These are phyloP conservation scores for Tricladium varicosporioides DNA, from an alignment of 2,329 filamentous ascomycete genomes.

Conservation along the genomic window DNA sequence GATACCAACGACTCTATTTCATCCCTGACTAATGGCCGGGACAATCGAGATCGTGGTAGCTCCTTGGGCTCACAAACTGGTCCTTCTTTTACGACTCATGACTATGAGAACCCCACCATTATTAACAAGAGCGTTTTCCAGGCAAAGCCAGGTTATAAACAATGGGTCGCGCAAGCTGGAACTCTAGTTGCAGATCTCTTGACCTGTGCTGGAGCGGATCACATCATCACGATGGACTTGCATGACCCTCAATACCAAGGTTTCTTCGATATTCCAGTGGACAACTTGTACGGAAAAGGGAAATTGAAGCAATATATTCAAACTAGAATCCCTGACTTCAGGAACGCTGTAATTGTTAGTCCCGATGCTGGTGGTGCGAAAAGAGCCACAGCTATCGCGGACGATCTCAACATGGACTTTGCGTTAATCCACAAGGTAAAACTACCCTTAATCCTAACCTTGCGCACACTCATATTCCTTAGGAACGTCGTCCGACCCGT, in stretches of 20 bases:
- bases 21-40: conserved; percentile 29
- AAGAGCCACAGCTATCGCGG: conserved; percentile 90
- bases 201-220: conserved; percentile 92
- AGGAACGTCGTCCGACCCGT: conserved; percentile 86
- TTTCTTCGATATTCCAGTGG: conserved; percentile 97
- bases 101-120: conserved; percentile 58
- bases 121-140: conserved; percentile 61
- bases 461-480: conserved; percentile 35
- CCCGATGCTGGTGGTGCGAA: conserved; percentile 97
- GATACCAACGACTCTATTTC: conserved; percentile 41
- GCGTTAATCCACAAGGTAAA: conserved; percentile 95
- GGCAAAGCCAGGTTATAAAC: conserved; percentile 90
- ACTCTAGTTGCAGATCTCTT: conserved; percentile 92
- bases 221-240: conserved; percentile 96
- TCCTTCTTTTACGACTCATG: conserved; percentile 56
- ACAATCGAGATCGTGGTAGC: conserved; percentile 23
- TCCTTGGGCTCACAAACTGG: conserved; percentile 24
- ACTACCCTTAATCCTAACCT: conserved; percentile 29
- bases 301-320: conserved; percentile 71
- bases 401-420: conserved; percentile 90
- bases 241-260: conserved; percentile 97
- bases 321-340: conserved; percentile 75
- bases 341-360: conserved; percentile 87
- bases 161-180: conserved; percentile 97
- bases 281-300: conserved; percentile 89